Conservation (phyloP, 164 flowering plant species). For the Annona squamosa region DNA sequence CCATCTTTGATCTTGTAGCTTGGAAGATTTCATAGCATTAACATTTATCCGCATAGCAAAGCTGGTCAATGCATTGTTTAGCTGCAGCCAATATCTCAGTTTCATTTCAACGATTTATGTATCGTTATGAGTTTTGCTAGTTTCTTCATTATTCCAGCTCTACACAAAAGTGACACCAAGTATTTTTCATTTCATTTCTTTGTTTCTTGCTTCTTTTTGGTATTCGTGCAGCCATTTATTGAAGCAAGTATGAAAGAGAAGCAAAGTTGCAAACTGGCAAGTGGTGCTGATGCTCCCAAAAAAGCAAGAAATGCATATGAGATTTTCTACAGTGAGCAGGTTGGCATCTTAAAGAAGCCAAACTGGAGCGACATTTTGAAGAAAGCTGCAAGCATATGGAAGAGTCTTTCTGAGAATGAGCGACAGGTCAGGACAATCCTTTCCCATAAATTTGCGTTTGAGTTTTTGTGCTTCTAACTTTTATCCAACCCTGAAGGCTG, state of each 20-base stretch:
- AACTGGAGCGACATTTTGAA: slow-evolving; percentile 7
- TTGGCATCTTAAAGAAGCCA: slow-evolving; percentile 20
- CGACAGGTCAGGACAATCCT: slow-evolving; percentile 21
- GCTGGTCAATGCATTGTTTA: background rate
- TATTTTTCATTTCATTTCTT: background rate
- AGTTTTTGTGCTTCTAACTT: too few relatives aligned
- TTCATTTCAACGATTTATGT: too few relatives aligned
- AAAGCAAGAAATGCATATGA: slow-evolving; percentile 22
- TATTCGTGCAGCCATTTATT: background rate
- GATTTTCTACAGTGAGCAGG: slow-evolving; percentile 25
- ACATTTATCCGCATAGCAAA: background rate
- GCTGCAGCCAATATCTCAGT: background rate
- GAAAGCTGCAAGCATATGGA: slow-evolving; percentile 31
- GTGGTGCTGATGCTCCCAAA: background rate
- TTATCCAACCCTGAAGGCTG: too few relatives aligned
- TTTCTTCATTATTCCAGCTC: background rate
- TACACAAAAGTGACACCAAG: background rate
- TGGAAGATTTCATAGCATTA: background rate
- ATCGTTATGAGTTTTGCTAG: too few relatives aligned
- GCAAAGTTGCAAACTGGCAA: background rate
- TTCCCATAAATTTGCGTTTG: background rate
- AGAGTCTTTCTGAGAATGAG: slow-evolving; percentile 25
- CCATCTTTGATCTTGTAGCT: background rate
- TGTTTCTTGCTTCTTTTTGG: background rate
- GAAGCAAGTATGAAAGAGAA: slow-evolving; percentile 5